Evolutionary conservation across 2,329 filamentous ascomycete species (phyloP).

Genomic region (Fusarium dlaminii): DNA sequence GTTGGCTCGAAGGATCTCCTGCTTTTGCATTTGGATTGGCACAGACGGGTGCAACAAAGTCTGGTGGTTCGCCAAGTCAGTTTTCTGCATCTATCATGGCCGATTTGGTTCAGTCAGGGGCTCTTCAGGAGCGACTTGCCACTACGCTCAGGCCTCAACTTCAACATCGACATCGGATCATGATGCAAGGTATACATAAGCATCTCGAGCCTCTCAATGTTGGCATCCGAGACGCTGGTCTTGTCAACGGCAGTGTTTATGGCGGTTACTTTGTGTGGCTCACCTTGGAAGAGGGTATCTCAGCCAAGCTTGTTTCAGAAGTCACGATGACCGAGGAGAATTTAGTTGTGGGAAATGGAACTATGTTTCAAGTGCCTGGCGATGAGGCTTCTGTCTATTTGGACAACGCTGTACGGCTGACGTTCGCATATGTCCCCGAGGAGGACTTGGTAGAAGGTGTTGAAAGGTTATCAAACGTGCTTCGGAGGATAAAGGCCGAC

Average conservation of each 20-base stretch:
- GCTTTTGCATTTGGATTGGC: constrained; percentile 61
- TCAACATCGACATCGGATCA: constrained; percentile 55
- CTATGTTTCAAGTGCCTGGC: constrained; percentile 73
- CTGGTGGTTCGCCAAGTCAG: constrained; percentile 67
- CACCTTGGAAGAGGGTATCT: constrained; percentile 61
- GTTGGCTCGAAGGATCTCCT: constrained; percentile 83
- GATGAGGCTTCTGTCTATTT: constrained; percentile 66
- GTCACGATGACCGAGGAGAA: constrained; percentile 70
- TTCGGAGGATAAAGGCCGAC: constrained; percentile 47
- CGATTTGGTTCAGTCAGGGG: constrained; percentile 57
- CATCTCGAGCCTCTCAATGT: constrained; percentile 72
- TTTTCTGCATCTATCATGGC: constrained; percentile 63
- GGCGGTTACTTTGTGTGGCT: constrained; percentile 93
- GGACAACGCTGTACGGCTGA: constrained; percentile 69
- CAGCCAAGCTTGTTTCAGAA: constrained; percentile 65
- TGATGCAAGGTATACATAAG: constrained; percentile 67
- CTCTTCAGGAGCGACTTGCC: constrained; percentile 56
- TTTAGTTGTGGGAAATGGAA: constrained; percentile 73
- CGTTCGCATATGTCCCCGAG: constrained; percentile 78
- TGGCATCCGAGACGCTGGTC: constrained; percentile 48
- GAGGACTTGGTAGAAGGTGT: constrained; percentile 73
- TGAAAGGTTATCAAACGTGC: constrained; percentile 64
- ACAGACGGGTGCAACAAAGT: constrained; percentile 62
- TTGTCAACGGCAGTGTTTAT: constrained; percentile 60
- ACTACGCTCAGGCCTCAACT: constrained; percentile 56